A percentile compares a stretch with the other conserved stretches of the same genome.
Conservation (phyloP, 345 rosid genomes). For the Syzygium aromaticum region DNA sequence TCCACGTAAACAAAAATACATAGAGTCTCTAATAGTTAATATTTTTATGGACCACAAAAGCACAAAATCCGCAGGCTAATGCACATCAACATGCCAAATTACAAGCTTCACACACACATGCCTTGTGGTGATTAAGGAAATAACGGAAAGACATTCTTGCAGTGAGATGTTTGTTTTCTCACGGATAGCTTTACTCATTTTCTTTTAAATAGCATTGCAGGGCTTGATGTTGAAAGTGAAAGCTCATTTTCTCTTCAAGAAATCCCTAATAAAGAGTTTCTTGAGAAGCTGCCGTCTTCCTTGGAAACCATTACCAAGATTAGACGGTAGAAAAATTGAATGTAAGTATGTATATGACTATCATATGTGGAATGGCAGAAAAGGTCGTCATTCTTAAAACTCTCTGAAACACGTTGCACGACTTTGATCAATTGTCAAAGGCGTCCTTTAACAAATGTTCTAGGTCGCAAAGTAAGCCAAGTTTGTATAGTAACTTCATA, state of each 20-base stretch:
- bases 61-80: not conserved
- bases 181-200: not conserved
- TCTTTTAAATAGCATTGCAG: not conserved
- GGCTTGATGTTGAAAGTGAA: not conserved
- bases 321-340: not conserved
- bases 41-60: not conserved
- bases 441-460: not conserved
- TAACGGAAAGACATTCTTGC: not conserved
- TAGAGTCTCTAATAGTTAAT: not conserved
- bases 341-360: not conserved
- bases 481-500: not conserved
- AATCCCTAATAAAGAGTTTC: not conserved
- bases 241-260: not conserved
- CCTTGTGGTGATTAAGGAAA: not conserved
- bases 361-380: not conserved
- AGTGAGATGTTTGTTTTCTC: not conserved
- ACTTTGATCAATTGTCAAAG: not conserved
- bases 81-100: not conserved
- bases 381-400: not conserved
- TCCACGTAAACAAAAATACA: not conserved
- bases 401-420: not conserved
- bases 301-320: not conserved
- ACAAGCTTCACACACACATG: not conserved
- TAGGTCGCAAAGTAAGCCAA: not conserved
- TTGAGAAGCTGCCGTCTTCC: not conserved